These are phyloP conservation scores for Chytriomyces hyalinus DNA, from an alignment of 192 early-diverging fungal species.

Conservation along the genomic window DNA sequence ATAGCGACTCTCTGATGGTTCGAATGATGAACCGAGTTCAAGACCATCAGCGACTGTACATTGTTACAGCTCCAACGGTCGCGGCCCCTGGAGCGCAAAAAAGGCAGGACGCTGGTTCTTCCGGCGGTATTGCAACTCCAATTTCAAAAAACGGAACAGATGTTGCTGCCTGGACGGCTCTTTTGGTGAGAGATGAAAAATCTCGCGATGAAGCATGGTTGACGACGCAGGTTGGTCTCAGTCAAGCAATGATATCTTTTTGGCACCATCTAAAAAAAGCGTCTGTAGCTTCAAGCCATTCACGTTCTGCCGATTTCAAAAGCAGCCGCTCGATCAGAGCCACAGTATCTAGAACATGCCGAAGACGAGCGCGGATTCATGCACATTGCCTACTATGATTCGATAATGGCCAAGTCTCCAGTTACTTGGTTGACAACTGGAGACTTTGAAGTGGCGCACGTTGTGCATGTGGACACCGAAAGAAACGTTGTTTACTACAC, in stretches of 20 bases:
- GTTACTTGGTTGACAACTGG: conserved; percentile 54
- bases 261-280: conserved; percentile 1
- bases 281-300: conserved; percentile 38
- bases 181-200: conserved; percentile 72
- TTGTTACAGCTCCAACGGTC: conserved; percentile 54
- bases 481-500: conserved; percentile 51
- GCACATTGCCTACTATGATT: conserved; percentile 54
- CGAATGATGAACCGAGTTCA: conserved; percentile 90
- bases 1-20: conserved; percentile 66
- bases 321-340: conserved; percentile 22
- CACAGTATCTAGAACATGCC: conserved; percentile 56
- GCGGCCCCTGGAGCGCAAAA: conserved; percentile 13
- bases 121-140: not conserved
- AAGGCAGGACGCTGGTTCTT: not conserved
- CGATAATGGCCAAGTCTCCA: conserved; percentile 30
- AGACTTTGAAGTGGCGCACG: conserved; percentile 49
- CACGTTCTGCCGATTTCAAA: conserved; percentile 40
- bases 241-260: not conserved
- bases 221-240: conserved; percentile 7
- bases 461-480: conserved; percentile 47
- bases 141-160: conserved; percentile 27
- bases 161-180: conserved; percentile 61
- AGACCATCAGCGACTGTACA: conserved; percentile 73
- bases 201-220: conserved; percentile 57
- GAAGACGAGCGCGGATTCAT: conserved; percentile 53